Evolutionary conservation across 108 stramenopile genomes (phyloP).

Genomic region (Cyclotella cryptica): DNA sequence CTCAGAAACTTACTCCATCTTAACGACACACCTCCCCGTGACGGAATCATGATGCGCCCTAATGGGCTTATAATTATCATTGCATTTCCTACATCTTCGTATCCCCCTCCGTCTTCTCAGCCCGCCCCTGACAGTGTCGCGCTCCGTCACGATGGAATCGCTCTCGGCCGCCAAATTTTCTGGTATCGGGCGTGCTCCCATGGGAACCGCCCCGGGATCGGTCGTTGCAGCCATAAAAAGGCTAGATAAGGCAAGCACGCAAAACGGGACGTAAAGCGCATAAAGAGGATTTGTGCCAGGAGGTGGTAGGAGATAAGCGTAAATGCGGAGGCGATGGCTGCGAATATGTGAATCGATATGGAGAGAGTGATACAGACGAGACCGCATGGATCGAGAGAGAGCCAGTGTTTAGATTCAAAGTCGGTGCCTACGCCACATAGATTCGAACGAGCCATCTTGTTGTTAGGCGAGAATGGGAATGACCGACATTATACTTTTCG

Average conservation of each 20-base stretch:
- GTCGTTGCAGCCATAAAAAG: constrained; percentile 75
- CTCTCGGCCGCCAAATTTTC: constrained; percentile 33
- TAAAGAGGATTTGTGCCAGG: constrained; percentile 53
- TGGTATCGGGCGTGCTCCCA: constrained; percentile 80
- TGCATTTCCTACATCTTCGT: constrained; percentile 79
- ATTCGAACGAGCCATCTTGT: constrained; percentile 29
- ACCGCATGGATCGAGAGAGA: constrained; percentile 76
- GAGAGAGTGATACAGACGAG: constrained; percentile 61
- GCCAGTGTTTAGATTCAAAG: constrained; percentile 50
- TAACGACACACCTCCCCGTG: constrained; percentile 82
- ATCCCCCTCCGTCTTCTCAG: constrained; percentile 56
- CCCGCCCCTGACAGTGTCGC: constrained; percentile 38
- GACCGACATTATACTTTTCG: too few species aligned
- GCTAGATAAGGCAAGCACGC: constrained; percentile 58
- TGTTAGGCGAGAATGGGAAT: too few species aligned
- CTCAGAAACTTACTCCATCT: constrained; percentile 43
- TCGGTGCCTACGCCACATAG: constrained; percentile 44
- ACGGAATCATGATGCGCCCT: constrained; percentile 90
- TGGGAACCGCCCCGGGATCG: constrained; percentile 86
- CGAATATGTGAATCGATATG: constrained; percentile 70
- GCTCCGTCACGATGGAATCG: constrained; percentile 28
- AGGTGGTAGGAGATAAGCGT: constrained; percentile 56
- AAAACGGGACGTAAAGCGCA: constrained; percentile 58
- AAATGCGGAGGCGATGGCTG: constrained; percentile 47
- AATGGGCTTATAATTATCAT: constrained; percentile 82